Percentiles rank a stretch among this genome's conserved stretches.
These are phyloP conservation scores for Mortierella sp. DNA, from an alignment of 371 early-diverging fungal genomes.

Conservation along the genomic window DNA sequence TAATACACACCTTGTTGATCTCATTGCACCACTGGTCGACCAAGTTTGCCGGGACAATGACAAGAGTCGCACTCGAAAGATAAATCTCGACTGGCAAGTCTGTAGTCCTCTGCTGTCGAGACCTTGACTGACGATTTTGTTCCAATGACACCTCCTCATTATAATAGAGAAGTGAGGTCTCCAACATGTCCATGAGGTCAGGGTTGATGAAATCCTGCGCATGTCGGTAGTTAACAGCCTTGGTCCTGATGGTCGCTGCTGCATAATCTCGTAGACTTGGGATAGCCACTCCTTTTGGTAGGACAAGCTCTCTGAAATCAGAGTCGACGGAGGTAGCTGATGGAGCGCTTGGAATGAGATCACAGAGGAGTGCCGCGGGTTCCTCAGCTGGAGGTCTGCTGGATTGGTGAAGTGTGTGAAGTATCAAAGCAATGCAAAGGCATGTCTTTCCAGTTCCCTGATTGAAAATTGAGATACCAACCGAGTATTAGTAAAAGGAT, in stretches of 20 bases:
- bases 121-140: slow-evolving; percentile 27
- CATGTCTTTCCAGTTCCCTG: slow-evolving; percentile 85
- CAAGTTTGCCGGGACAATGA: slow-evolving; percentile 85
- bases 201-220: slow-evolving; percentile 55
- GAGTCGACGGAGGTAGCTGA: background rate
- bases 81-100: slow-evolving; percentile 59
- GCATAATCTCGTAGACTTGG: slow-evolving; percentile 63
- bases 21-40: slow-evolving; percentile 83
- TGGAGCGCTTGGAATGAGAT: slow-evolving; percentile 50
- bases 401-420: slow-evolving; percentile 69
- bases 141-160: slow-evolving; percentile 33
- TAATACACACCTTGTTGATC: slow-evolving; percentile 69
- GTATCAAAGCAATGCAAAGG: slow-evolving; percentile 76
- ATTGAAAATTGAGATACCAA: background rate
- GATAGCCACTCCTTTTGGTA: slow-evolving; percentile 10
- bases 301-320: background rate
- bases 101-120: slow-evolving; percentile 31
- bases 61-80: slow-evolving; percentile 73
- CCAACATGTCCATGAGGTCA: slow-evolving; percentile 45
- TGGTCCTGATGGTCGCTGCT: slow-evolving; percentile 53
- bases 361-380: slow-evolving; percentile 38
- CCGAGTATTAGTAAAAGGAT: background rate
- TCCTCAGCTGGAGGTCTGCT: slow-evolving; percentile 59
- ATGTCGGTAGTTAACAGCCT: slow-evolving; percentile 62
- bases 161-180: slow-evolving; percentile 66